Percentiles rank a stretch among this genome's conserved stretches.
Conservation (phyloP, 345 rosid genomes). For the Jatropha curcas region DNA sequence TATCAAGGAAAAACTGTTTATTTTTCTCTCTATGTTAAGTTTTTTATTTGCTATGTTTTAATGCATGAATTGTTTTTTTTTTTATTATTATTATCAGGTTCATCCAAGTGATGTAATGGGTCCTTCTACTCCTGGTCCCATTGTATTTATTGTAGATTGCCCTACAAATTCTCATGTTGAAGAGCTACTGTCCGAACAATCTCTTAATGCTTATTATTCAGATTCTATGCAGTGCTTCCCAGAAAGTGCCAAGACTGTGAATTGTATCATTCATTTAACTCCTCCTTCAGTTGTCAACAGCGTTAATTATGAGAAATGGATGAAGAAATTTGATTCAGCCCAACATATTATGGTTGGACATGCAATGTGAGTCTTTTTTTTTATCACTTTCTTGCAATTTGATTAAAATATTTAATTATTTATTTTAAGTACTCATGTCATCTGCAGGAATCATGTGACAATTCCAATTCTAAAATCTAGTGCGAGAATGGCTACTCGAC, state of each 20-base stretch:
- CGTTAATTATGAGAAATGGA: conserved; percentile 70
- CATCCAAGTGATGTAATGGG: conserved; percentile 98
- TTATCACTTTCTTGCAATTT: too few relatives aligned
- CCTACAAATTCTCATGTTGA: conserved; percentile 67
- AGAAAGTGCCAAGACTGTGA: conserved; percentile 51
- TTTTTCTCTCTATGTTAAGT: neutral
- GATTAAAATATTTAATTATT: too few relatives aligned
- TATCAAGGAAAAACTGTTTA: too few relatives aligned
- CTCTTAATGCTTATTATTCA: conserved; percentile 52
- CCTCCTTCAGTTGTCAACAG: conserved; percentile 62
- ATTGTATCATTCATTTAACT: conserved; percentile 80
- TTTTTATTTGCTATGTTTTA: neutral
- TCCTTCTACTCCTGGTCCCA: conserved; percentile 89
- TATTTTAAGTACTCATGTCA: neutral
- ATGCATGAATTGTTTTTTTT: neutral
- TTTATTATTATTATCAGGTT: conserved; percentile 46
- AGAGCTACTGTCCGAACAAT: conserved; percentile 49
- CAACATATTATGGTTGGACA: conserved; percentile 93
- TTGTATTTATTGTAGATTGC: conserved; percentile 87
- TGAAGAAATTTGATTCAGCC: conserved; percentile 65
- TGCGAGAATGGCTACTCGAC: conserved; percentile 70
- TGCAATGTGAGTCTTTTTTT: conserved; percentile 51
- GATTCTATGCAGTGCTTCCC: conserved; percentile 26
- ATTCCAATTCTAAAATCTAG: conserved; percentile 79
- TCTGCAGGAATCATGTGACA: conserved; percentile 70